Evolutionary conservation across 441 rosid species (phyloP).

Genomic region (Pelargonium australe): DNA sequence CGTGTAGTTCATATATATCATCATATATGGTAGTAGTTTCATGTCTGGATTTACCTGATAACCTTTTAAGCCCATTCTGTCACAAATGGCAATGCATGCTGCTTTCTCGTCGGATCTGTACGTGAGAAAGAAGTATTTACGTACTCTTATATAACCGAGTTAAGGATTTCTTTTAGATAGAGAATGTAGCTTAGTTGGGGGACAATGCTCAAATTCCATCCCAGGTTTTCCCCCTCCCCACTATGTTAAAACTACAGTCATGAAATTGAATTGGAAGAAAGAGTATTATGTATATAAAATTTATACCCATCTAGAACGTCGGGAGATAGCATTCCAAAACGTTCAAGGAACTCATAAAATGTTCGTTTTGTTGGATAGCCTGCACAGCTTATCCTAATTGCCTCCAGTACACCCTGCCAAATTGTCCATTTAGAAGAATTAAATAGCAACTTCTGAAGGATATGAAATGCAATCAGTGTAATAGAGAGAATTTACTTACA

Average conservation of each 20-base stretch:
- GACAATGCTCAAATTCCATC: background rate
- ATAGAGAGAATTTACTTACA: constrained; percentile 56
- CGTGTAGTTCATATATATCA: background rate
- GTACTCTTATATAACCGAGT: background rate
- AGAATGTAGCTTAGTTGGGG: background rate
- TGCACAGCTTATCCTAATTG: constrained; percentile 99
- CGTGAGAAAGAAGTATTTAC: constrained; percentile 13
- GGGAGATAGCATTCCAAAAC: constrained; percentile 98
- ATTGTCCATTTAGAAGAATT: constrained; percentile 2
- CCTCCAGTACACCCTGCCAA: constrained; percentile 95
- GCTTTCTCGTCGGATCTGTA: constrained; percentile 87
- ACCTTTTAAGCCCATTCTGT: constrained; percentile 83
- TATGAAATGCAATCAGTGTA: constrained; percentile 6
- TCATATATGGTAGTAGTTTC: constrained; percentile 4
- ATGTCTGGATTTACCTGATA: constrained; percentile 65
- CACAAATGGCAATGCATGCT: constrained; percentile 88
- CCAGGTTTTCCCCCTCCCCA: too few relatives aligned
- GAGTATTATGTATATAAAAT: background rate
- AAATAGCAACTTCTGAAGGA: constrained; percentile 10
- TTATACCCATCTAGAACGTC: constrained; percentile 73
- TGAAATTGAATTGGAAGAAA: too few relatives aligned
- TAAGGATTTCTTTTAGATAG: too few relatives aligned
- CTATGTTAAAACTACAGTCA: too few relatives aligned
- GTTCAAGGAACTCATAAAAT: constrained; percentile 92
- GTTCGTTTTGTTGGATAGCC: constrained; percentile 99